Conservation (phyloP, 306 rosid species). For the Medicago ruthenica region DNA sequence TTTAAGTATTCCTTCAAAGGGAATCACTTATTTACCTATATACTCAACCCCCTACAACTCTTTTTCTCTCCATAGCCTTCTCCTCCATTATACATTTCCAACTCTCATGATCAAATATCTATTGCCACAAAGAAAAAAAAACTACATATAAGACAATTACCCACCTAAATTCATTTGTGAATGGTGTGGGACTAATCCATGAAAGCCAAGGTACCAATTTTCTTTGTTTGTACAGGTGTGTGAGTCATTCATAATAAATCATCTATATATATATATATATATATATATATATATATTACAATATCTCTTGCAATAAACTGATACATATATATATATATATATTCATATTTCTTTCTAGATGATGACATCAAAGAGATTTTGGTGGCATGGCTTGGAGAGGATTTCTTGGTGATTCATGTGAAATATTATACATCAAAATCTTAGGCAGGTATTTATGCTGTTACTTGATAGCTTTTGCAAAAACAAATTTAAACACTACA, state of each 20-base stretch:
- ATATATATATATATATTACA: no score
- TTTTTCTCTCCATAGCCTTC: slow-evolving; percentile 22
- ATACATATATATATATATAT: no score
- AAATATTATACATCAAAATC: slow-evolving; percentile 10
- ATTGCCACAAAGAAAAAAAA: slow-evolving; percentile 25
- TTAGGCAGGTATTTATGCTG: slow-evolving; percentile 44
- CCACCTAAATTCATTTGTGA: slow-evolving; percentile 1
- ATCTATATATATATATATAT: no score
- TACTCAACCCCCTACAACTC: slow-evolving; percentile 36
- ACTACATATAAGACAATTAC: slow-evolving; percentile 33
- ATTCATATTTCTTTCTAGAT: slow-evolving; percentile 31
- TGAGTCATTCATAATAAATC: background rate
- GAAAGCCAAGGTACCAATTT: slow-evolving; percentile 41
- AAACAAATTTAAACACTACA: slow-evolving; percentile 2
- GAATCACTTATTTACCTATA: slow-evolving; percentile 40
- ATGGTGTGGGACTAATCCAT: slow-evolving; percentile 4
- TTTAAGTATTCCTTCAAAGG: slow-evolving; percentile 63
- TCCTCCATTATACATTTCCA: slow-evolving; percentile 39
- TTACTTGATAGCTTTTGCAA: slow-evolving; percentile 22
- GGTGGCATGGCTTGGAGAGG: background rate
- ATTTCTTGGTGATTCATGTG: slow-evolving; percentile 31
- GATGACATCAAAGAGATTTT: slow-evolving; percentile 38
- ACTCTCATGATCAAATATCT: slow-evolving; percentile 35
- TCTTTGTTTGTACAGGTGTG: slow-evolving; percentile 27
- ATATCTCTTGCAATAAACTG: slow-evolving; percentile 5